These are phyloP conservation scores for Chlorella variabilis DNA, from an alignment of 163 green algal genomes.

Conservation along the genomic window DNA sequence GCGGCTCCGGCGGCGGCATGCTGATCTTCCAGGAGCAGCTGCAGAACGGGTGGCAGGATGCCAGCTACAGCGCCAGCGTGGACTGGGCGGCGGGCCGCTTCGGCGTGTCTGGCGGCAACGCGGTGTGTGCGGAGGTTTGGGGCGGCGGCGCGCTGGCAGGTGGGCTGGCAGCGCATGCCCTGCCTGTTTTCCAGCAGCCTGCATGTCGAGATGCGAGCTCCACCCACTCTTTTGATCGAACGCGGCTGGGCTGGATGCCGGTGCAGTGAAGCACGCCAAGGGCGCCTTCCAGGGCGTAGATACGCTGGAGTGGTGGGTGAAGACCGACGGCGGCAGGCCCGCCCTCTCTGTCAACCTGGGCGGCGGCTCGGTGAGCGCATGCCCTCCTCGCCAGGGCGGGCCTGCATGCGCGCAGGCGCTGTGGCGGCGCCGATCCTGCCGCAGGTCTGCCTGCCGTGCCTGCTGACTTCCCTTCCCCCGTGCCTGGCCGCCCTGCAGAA, in stretches of 20 bases:
- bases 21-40: neutral
- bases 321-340: neutral
- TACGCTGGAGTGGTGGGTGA: conserved; percentile 17
- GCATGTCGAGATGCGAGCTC: no score
- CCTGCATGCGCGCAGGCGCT: no score
- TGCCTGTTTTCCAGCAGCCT: no score
- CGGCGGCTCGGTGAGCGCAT: neutral
- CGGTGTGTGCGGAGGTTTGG: conserved; percentile 6
- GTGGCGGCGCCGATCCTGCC: no score
- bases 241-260: no score
- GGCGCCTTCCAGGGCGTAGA: neutral
- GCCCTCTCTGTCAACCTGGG: conserved; percentile 9
- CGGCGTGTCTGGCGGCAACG: neutral
- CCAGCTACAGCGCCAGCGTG: neutral
- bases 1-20: no score
- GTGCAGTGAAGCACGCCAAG: conserved; percentile 13
- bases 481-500: neutral
- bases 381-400: no score
- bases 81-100: conserved; percentile 25
- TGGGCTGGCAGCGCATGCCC: neutral
- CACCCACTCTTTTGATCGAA: no score
- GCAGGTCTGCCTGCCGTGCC: neutral
- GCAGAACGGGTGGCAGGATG: conserved; percentile 27
- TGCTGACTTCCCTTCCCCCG: neutral
- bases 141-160: conserved; percentile 10